Evolutionary conservation across 2,329 filamentous ascomycete genomes (phyloP), one percentile per base, ranked within the genome.

Genomic region (Fusarium torulosum): DNA sequence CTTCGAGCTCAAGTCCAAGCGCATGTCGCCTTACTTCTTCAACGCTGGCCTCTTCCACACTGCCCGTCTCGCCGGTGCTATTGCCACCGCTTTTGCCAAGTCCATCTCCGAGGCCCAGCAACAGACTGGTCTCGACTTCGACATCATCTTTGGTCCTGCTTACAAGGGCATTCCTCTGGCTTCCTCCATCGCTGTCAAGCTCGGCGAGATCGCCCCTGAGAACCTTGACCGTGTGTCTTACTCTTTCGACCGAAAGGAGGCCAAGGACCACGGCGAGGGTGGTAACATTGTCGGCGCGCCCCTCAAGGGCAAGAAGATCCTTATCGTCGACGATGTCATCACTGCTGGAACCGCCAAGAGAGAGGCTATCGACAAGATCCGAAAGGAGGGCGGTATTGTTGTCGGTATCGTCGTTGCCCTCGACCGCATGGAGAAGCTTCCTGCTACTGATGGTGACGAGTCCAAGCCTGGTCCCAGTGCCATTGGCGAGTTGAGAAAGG

Each of bases 131-230:
- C 80, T 87, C 44, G 80, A 86, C 31, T 90, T 96, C 78, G 95
- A 98, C 77, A 86, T 98, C 72, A 85, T 98, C 75, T 98, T 98
- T 79, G 94, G 88, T 17, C 95, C 96, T 4, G 95, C 96, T 11
- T 99, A 98, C 85, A 99, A 98, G 83, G 96, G 96, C 43, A 97
- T 98, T 69, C 93, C 94, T 2, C 87, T 98, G n/a, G 91, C 92
- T 43, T 90, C 91, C 17, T 86, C 92, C 4, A 90, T 93, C 17
- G 86, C 90, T 37, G 87, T 92, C 76, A 91, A 94, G 78, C 87
- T 98, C 14, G 88, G 88, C 53, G 86, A 90, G 74, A 81, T 94
- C 13, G 89, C 93, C 66, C 82, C 86, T 19, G 79, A 82, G 50
- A 87, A 84, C 64, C 96, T 91, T 79, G 88, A 87, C 56, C 80